Evolutionary conservation across 345 rosid genomes (phyloP).

Genomic region (Sonneratia caseolaris): DNA sequence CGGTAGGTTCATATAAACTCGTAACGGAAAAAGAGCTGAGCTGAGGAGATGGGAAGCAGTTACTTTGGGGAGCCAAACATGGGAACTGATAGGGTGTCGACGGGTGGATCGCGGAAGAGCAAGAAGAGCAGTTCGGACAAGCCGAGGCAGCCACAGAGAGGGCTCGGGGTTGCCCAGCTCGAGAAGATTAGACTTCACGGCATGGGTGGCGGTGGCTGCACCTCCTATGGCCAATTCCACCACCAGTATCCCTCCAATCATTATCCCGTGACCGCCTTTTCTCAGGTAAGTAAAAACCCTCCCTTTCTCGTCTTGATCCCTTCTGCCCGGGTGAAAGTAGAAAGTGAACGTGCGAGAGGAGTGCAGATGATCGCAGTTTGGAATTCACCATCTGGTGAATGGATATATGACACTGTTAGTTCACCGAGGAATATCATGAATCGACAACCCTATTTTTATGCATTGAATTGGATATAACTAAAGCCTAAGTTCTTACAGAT

Average conservation of each 20-base stretch:
- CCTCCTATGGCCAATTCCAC: constrained; percentile 15
- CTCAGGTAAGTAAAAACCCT: constrained; percentile 36
- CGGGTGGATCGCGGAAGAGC: constrained; percentile 68
- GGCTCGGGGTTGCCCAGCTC: constrained; percentile 94
- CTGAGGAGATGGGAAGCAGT: constrained; percentile 42
- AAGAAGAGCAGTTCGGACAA: constrained; percentile 51
- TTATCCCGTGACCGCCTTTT: constrained; percentile 39
- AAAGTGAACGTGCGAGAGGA: background rate
- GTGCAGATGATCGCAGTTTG: background rate
- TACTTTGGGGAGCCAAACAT: constrained; percentile 73
- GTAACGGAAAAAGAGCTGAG: constrained; percentile 25
- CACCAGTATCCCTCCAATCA: constrained; percentile 12
- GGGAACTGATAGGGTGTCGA: constrained; percentile 41
- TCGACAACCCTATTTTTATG: background rate
- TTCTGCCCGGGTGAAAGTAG: too few species aligned
- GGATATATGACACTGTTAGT: background rate
- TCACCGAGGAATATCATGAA: background rate
- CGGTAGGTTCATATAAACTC: background rate
- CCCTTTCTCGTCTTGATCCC: background rate
- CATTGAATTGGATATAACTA: too few species aligned
- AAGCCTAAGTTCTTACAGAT: background rate
- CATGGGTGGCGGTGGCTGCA: constrained; percentile 16
- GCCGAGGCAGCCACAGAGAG: constrained; percentile 85
- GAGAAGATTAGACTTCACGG: constrained; percentile 32
- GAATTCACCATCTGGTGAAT: background rate